A percentile compares a stretch with the other conserved stretches of the same genome.
phyloP scores from a whole-genome alignment of 495 filamentous ascomycete genomes.

The Penicillium bovifimosum region DNA sequence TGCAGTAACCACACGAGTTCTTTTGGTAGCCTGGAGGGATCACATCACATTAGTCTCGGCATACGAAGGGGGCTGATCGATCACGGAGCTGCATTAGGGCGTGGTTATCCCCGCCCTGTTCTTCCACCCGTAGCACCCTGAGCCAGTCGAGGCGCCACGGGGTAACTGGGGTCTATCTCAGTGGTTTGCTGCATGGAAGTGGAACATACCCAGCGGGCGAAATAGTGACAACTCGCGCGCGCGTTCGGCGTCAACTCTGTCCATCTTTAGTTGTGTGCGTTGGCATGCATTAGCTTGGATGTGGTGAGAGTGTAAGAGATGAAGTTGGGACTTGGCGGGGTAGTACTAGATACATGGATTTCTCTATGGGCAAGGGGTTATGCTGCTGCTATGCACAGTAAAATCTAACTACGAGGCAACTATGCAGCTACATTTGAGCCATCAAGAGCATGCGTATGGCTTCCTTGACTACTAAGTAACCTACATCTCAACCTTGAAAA shows the following conservation, averaged over 20 bases:
- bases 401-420: too few species aligned
- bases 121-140: constrained; percentile 9
- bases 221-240: constrained; percentile 45
- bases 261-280: constrained; percentile 21
- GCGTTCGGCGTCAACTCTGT: constrained; percentile 42
- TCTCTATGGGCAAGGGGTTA: not conserved
- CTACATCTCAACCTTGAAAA: not conserved
- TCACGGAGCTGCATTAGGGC: constrained; percentile 2
- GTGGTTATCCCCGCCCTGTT: constrained; percentile 8
- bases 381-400: too few species aligned
- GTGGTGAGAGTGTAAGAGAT: not conserved
- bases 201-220: constrained; percentile 42
- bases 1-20: constrained; percentile 53
- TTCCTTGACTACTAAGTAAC: too few species aligned
- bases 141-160: constrained; percentile 41
- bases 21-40: constrained; percentile 42
- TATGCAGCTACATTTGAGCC: too few species aligned
- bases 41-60: constrained; percentile 13
- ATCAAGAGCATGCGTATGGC: too few species aligned
- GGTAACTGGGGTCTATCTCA: constrained; percentile 28
- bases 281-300: not conserved
- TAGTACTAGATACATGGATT: not conserved
- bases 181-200: constrained; percentile 31
- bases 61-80: constrained; percentile 1
- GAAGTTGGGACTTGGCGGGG: constrained; percentile 1